Base-by-base conservation (phyloP, 2,329 filamentous ascomycete species). In the Pezicula carpinea region DNA sequence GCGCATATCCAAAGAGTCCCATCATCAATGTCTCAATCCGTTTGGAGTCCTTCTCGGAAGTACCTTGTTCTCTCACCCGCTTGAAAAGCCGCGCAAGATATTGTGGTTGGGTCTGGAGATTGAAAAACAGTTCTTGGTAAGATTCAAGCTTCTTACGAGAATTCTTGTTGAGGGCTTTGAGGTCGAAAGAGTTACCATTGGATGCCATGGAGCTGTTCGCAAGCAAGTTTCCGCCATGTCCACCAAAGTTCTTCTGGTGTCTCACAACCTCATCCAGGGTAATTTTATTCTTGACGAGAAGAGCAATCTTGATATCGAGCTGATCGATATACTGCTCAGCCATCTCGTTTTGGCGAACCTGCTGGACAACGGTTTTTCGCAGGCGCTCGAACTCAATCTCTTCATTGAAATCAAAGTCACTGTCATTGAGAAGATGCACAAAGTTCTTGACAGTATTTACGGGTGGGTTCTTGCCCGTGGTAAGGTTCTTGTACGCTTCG, bases 221-320 rank as follows among this genome's bases (percentile, higher is more conserved):
- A 41, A 99, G 75, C 23, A 97, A 77, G 50, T 82, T 87, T 53
- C 90, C 86, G 18, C 91, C 84, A 60, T 93, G 87, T 2, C 92
- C 91, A 47, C 93, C 93, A 60, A 93, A 96, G 65, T 96, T 95
- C 71, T 87, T 92, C 63, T 99, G 93, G 64, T 97, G 93, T 59
- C 90, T 89, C 46, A 99, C 88, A 22, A 99, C 93, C 69, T 99
- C 95, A 62, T 99, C 93, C 4, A 99, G 77, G 0, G 93, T 97
- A 61, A 99, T 99, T 69, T 99, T 99, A 79, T 99, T 99, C 77
- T 97, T 97, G 60, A 99, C 93, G 15, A 99, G 77, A 3, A 99
- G 79, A 1, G 93, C 93, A 65, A 99, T 99, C 72, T 99, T 99
- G 74, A 99, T 96, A 63, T 99, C 95, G 31, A 99, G 79, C 64